These are phyloP conservation scores for Thyridium curvatum DNA, from an alignment of 2,329 filamentous ascomycete genomes.

Conservation along the genomic window DNA sequence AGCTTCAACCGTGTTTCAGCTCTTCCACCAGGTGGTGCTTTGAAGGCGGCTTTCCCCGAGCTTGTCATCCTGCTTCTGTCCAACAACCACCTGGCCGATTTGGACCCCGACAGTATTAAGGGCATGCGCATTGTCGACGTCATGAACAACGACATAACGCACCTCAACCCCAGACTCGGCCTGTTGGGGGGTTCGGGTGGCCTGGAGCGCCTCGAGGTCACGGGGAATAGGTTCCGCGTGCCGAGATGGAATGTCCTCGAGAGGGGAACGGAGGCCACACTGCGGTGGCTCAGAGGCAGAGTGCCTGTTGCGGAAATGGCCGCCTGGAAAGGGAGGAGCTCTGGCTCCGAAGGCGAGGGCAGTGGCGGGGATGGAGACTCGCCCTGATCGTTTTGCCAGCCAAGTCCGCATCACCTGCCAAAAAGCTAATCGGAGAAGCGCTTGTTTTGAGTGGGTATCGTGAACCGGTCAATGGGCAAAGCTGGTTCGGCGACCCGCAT, in stretches of 20 bases:
- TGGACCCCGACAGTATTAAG: constrained; percentile 66
- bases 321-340: constrained; percentile 36
- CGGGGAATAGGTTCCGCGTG: constrained; percentile 82
- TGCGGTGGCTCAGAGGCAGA: constrained; percentile 73
- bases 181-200: constrained; percentile 59
- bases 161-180: constrained; percentile 74
- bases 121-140: constrained; percentile 74
- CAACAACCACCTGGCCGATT: constrained; percentile 71
- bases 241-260: constrained; percentile 79
- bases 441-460: too few species aligned
- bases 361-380: too few species aligned
- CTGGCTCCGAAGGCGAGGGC: too few species aligned
- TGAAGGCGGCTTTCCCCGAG: constrained; percentile 63
- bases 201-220: constrained; percentile 65
- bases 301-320: constrained; percentile 59
- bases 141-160: constrained; percentile 79
- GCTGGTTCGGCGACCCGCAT: too few species aligned
- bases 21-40: constrained; percentile 45
- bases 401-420: too few species aligned
- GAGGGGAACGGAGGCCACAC: constrained; percentile 77
- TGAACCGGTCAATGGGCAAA: too few species aligned
- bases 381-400: too few species aligned
- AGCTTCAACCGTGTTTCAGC: constrained; percentile 74
- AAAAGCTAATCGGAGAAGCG: too few species aligned
- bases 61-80: constrained; percentile 65